phyloP scores from a whole-genome alignment of 306 rosid genomes.

The Carpinus fangiana region DNA sequence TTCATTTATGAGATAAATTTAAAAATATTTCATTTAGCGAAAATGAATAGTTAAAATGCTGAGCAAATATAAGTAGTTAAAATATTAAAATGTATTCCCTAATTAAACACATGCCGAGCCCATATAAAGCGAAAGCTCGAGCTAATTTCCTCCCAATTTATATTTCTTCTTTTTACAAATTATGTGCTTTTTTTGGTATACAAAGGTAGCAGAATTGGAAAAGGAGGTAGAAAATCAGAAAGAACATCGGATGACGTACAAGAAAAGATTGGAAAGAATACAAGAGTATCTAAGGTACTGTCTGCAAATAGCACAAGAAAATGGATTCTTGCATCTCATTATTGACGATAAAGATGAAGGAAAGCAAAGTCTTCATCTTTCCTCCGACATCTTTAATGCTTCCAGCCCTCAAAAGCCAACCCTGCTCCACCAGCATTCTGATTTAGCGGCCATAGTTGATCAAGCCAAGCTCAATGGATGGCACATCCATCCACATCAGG shows the following conservation, averaged over 20 bases:
- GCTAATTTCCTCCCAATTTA: not conserved
- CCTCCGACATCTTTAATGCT: conserved; percentile 6
- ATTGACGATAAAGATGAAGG: conserved; percentile 20
- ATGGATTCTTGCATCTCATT: conserved; percentile 58
- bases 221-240: conserved; percentile 58
- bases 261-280: conserved; percentile 44
- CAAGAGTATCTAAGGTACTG: conserved; percentile 67
- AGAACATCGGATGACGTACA: conserved; percentile 39
- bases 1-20: too few species aligned
- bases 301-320: conserved; percentile 76
- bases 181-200: not conserved
- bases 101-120: too few species aligned
- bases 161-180: not conserved
- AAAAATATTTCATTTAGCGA: too few species aligned
- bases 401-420: conserved; percentile 28
- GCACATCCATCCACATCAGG: conserved; percentile 69
- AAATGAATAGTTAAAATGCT: too few species aligned
- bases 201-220: conserved; percentile 61
- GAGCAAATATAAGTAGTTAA: too few species aligned
- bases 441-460: conserved; percentile 39
- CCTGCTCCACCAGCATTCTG: conserved; percentile 30
- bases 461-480: conserved; percentile 72
- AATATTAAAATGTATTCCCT: too few species aligned
- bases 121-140: too few species aligned
- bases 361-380: not conserved